These are phyloP conservation scores for Annulohypoxylon nitens DNA, from an alignment of 495 filamentous ascomycete species.

Conservation along the genomic window DNA sequence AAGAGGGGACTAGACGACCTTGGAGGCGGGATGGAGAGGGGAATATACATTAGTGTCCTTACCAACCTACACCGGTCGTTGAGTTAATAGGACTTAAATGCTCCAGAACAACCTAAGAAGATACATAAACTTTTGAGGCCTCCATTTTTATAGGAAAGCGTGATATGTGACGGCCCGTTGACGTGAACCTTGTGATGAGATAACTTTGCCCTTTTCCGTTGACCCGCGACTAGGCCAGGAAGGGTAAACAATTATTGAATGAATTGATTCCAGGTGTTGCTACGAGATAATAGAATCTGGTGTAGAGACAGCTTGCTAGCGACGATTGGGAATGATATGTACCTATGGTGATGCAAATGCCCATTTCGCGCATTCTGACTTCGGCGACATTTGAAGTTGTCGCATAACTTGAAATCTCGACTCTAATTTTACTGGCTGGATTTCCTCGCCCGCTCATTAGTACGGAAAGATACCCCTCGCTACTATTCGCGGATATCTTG, in stretches of 20 bases:
- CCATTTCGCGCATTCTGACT: background rate
- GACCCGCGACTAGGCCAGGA: background rate
- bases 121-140: constrained; percentile 4
- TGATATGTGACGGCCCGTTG: constrained; percentile 2
- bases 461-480: background rate
- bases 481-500: background rate
- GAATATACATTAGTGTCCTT: background rate
- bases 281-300: background rate
- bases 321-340: background rate
- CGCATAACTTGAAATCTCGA: background rate
- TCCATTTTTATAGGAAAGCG: background rate
- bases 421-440: too few species aligned
- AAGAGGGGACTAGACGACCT: background rate
- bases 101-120: background rate
- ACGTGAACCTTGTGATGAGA: background rate
- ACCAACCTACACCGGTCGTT: background rate
- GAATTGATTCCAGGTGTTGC: background rate
- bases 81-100: background rate
- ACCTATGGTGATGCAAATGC: background rate
- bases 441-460: too few species aligned
- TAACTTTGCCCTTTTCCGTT: background rate
- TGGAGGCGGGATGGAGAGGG: constrained; percentile 6
- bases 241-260: background rate
- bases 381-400: background rate
- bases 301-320: background rate